phyloP scores from a whole-genome alignment of 306 rosid species.

The Cucurbita argyrosperma region DNA sequence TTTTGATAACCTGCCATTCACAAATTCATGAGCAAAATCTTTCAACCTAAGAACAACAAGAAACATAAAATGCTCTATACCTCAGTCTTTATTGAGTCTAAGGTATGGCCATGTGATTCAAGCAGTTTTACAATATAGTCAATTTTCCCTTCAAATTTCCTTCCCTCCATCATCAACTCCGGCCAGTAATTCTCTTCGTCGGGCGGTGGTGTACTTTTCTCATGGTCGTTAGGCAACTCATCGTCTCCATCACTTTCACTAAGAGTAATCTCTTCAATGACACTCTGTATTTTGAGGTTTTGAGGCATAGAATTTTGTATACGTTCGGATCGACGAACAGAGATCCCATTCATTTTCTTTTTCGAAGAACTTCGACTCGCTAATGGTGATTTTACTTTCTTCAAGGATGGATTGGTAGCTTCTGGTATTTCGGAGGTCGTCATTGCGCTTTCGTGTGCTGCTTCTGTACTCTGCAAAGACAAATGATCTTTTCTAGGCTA shows the following conservation, averaged over 20 bases:
- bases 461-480: not conserved
- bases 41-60: not conserved
- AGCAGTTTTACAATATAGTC: not conserved
- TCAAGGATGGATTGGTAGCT: not conserved
- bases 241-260: conserved; percentile 9
- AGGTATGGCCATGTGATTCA: conserved; percentile 1
- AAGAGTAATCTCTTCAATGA: conserved; percentile 3
- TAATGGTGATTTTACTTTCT: not conserved
- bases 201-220: not conserved
- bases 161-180: not conserved
- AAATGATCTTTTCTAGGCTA: not conserved
- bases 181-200: not conserved
- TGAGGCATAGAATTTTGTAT: not conserved
- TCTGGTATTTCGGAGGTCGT: not conserved
- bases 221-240: not conserved
- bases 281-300: not conserved
- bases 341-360: not conserved
- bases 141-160: not conserved
- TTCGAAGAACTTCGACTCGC: not conserved
- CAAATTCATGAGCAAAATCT: not conserved
- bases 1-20: not conserved
- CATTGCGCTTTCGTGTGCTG: not conserved
- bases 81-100: not conserved
- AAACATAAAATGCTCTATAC: not conserved
- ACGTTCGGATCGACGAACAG: conserved; percentile 10